phyloP scores from a whole-genome alignment of 495 filamentous ascomycete genomes.

The Penicillium argentinense region DNA sequence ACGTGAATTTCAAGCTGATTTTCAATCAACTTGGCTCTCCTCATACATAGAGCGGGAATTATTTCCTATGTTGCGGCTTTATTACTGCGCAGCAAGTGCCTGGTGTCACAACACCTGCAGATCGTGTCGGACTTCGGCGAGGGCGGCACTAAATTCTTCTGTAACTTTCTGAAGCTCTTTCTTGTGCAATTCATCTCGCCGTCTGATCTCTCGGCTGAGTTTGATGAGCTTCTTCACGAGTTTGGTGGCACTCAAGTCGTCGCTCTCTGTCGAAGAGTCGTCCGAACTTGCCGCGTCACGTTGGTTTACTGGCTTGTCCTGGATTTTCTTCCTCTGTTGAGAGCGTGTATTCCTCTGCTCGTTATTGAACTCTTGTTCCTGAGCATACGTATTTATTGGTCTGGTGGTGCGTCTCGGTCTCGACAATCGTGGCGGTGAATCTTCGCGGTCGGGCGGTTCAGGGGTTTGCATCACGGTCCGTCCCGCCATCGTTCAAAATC shows the following conservation, averaged over 20 bases:
- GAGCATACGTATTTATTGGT: constrained; percentile 7
- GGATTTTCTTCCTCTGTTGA: constrained; percentile 9
- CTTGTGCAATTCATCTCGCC: constrained; percentile 20
- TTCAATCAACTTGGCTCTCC: too few relatives aligned
- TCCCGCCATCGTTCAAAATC: too few relatives aligned
- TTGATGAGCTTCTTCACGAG: constrained; percentile 19
- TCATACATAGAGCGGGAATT: too few relatives aligned
- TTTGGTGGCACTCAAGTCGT: constrained; percentile 5
- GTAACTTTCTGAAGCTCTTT: constrained; percentile 19
- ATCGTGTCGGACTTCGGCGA: constrained; percentile 15
- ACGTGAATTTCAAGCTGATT: too few relatives aligned
- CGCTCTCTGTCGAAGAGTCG: constrained; percentile 19
- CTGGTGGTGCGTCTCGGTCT: constrained; percentile 18
- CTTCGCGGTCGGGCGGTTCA: constrained; percentile 26
- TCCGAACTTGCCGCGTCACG: constrained; percentile 15
- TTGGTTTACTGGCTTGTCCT: constrained; percentile 10
- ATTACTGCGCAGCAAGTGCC: too few relatives aligned
- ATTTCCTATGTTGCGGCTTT: too few relatives aligned
- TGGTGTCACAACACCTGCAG: too few relatives aligned
- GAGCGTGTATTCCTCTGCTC: constrained; percentile 13
- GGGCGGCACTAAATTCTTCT: constrained; percentile 20
- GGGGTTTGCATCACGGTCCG: constrained; percentile 26
- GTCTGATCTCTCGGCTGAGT: constrained; percentile 25
- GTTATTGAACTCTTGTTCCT: constrained; percentile 17
- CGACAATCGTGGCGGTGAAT: constrained; percentile 16